A percentile compares a stretch with the other conserved stretches of the same genome.
phyloP scores from a whole-genome alignment of 129 eudicot species.

The Solidago caesia region DNA sequence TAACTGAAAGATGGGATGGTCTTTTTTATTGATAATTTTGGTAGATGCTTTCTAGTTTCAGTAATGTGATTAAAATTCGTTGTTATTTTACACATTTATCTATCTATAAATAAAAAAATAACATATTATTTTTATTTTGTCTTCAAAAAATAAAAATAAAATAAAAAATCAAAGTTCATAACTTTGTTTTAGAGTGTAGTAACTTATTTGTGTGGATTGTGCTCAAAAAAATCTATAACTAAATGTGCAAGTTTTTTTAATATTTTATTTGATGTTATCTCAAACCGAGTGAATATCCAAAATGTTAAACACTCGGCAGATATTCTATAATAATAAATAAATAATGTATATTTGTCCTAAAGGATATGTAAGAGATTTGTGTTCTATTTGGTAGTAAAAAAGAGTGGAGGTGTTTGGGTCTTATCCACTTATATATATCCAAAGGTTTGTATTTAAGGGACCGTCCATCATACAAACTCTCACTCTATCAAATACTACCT shows the following conservation, averaged over 20 bases:
- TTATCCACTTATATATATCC: conserved; percentile 36
- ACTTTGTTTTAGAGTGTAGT: too few species aligned
- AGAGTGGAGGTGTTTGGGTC: conserved; percentile 5
- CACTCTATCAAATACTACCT: conserved; percentile 31
- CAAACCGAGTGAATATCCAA: not conserved
- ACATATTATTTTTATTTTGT: too few species aligned
- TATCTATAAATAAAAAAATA: too few species aligned
- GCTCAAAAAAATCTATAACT: too few species aligned
- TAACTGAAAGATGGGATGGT: too few species aligned
- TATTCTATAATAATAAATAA: not conserved
- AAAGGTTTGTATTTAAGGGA: conserved; percentile 28
- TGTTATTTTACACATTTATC: too few species aligned
- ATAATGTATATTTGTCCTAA: not conserved
- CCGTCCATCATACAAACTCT: conserved; percentile 15
- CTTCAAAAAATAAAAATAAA: too few species aligned
- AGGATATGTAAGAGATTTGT: not conserved
- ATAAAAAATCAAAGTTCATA: too few species aligned
- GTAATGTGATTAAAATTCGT: too few species aligned
- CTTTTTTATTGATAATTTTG: too few species aligned
- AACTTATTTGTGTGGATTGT: too few species aligned
- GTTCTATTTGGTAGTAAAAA: conserved; percentile 2
- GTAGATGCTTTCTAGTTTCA: too few species aligned
- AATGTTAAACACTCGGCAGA: not conserved
- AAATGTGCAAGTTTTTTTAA: not conserved
- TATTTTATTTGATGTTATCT: not conserved